A percentile compares a stretch with the other conserved stretches of the same genome.
phyloP scores from a whole-genome alignment of 768 basidiomycete species.

The Mrakia frigida region DNA sequence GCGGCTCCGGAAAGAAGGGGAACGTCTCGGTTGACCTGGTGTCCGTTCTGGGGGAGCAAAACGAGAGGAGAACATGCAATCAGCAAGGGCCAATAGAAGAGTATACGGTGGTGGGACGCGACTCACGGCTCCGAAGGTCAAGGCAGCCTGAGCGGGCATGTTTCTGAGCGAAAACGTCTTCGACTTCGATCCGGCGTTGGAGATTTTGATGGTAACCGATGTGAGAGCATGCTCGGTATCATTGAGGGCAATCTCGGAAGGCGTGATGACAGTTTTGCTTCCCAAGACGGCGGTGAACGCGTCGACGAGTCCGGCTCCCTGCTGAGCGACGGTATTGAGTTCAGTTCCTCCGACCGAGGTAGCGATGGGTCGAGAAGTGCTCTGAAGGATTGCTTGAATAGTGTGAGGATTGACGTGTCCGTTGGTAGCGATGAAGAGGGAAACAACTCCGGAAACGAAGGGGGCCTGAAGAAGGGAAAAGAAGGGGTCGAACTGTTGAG shows the following conservation, averaged over 20 bases:
- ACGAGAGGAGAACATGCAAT: background rate
- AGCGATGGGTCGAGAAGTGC: slow-evolving; percentile 36
- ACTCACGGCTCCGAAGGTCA: slow-evolving; percentile 44
- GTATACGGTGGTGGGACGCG: background rate
- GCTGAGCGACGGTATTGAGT: slow-evolving; percentile 38
- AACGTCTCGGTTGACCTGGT: slow-evolving; percentile 8
- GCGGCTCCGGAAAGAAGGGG: slow-evolving; percentile 17
- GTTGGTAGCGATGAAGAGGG: slow-evolving; percentile 42
- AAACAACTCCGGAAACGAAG: slow-evolving; percentile 39
- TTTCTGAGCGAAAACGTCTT: slow-evolving; percentile 51
- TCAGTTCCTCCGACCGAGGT: slow-evolving; percentile 35
- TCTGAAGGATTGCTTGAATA: slow-evolving; percentile 37
- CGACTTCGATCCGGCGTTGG: slow-evolving; percentile 49
- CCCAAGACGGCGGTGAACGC: slow-evolving; percentile 57
- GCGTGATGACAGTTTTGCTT: slow-evolving; percentile 51
- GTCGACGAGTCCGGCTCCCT: slow-evolving; percentile 48
- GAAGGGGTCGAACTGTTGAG: too few relatives aligned
- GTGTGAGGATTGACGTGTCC: slow-evolving; percentile 34
- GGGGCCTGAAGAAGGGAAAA: slow-evolving; percentile 30
- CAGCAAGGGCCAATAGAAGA: background rate
- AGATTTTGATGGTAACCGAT: slow-evolving; percentile 42
- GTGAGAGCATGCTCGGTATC: slow-evolving; percentile 55
- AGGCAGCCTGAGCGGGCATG: slow-evolving; percentile 56
- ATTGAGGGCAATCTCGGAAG: slow-evolving; percentile 57
- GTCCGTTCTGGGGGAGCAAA: background rate